phyloP scores from a whole-genome alignment of 176 grass and related monocot species.

The Juncus inflexus region DNA sequence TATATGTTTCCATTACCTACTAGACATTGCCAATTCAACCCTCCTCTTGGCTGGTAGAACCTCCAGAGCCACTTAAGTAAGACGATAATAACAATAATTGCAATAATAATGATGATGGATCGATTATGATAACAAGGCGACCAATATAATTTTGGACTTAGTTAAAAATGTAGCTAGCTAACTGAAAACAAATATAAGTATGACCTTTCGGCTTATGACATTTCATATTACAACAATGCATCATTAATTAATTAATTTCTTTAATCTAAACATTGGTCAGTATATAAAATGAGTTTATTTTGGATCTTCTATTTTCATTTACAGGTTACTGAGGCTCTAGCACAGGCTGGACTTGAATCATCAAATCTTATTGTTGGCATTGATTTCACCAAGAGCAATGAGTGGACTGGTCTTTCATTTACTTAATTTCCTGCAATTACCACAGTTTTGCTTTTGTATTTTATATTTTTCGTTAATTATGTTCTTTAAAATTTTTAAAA shows the following conservation, averaged over 20 bases:
- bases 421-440: background rate
- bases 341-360: no score
- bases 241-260: background rate
- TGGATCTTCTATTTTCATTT: constrained; percentile 12
- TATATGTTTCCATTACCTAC: no score
- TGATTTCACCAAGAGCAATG: constrained; percentile 27
- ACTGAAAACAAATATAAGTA: no score
- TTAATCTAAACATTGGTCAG: background rate
- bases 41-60: no score
- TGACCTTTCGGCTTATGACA: background rate
- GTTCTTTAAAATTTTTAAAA: background rate
- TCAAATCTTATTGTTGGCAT: constrained; percentile 11
- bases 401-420: constrained; percentile 13
- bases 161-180: background rate
- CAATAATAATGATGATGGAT: no score
- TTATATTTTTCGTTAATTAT: background rate
- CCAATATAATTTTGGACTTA: no score
- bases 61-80: no score
- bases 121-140: no score
- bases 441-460: no score
- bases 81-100: no score
- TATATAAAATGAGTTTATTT: background rate
- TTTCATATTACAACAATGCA: background rate
- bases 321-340: constrained; percentile 11
- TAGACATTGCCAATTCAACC: no score